Conservation (phyloP, 768 basidiomycete species). For the Mycena rosella region DNA sequence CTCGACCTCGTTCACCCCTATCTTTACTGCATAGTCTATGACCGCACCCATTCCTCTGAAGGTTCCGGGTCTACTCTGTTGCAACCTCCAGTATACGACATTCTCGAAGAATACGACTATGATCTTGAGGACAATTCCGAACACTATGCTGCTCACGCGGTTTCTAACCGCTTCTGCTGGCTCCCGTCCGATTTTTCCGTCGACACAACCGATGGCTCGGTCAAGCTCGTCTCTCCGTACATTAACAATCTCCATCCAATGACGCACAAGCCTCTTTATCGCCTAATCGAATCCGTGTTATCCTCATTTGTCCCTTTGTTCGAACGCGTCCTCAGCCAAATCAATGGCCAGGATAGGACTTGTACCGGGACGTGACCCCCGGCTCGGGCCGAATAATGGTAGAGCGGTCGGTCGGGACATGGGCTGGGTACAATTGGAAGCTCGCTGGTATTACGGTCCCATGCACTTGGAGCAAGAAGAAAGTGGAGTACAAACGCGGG, state of each 20-base stretch:
- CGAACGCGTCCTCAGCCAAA: conserved; percentile 41
- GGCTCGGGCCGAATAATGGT: conserved; percentile 29
- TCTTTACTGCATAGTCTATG: neutral
- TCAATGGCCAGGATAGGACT: conserved; percentile 32
- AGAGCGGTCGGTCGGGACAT: neutral
- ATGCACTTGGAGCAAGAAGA: conserved; percentile 21
- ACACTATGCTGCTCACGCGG: neutral
- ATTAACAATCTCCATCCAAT: conserved; percentile 46
- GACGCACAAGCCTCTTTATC: conserved; percentile 33
- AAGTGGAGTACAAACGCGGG: neutral
- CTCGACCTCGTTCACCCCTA: neutral
- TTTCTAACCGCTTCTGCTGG: conserved; percentile 15
- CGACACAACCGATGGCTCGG: conserved; percentile 25
- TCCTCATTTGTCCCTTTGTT: conserved; percentile 42
- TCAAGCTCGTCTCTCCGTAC: conserved; percentile 33
- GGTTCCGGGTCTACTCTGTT: neutral
- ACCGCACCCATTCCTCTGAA: neutral
- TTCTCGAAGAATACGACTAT: too few species aligned
- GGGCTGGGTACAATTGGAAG: conserved; percentile 8
- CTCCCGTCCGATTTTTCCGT: conserved; percentile 14
- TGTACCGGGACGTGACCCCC: conserved; percentile 23
- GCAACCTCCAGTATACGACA: neutral
- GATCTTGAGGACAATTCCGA: too few species aligned
- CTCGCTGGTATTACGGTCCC: conserved; percentile 9
- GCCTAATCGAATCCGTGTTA: conserved; percentile 37